Base-by-base conservation (phyloP, 345 rosid genomes). In the Arabidopsis suecica region DNA sequence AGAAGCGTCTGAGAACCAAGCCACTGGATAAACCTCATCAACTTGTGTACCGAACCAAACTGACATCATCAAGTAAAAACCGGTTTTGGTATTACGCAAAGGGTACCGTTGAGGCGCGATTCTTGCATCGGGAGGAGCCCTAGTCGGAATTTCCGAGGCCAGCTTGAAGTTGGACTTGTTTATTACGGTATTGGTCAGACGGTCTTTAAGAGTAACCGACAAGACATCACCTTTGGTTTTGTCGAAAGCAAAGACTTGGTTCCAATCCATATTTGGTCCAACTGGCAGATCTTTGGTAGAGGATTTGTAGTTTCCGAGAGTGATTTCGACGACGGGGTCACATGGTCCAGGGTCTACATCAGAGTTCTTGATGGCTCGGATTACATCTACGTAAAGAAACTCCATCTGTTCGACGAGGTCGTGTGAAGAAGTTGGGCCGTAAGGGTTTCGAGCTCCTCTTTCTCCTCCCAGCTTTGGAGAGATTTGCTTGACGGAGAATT, bases 361-460 rank as follows among this genome's bases (percentile, higher is more conserved):
- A 5, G 44, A 42, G 47, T 10, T 38, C 38, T 50, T 30, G 10
- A 7, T 30, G 69, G 32, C 42, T 33, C 25, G 42, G 50, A 7
- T 62, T 36, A 76, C 34, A 36, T 69, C 53, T 18, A 76, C 28
- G 65, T 69, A 76, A 54, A 76, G 75, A 57, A 69, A 69, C 58
- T 76, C 71, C 80, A 76, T 76, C 9, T 76, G 75, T 36, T 76
- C 75, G 28, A 69, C 75, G 36, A 69, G 75, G 51, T 76, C 80
- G 18, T 69, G 36, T 36, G 71, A 76, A 53, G 80, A 69, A 62
- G 75, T 69, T 76, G 50, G 80, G 6, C 74, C 69, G 0, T 45
- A n/a, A 16, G 42, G 55, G 34, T 61, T 69, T 16, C 69, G 38
- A 14, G 47, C 47, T 69, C 70, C 80, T 62, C 65, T 76, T 34